A percentile compares a stretch with the other conserved stretches of the same genome.
Conservation (phyloP, 2,329 filamentous ascomycete genomes). For the Aspergillus piperis region DNA sequence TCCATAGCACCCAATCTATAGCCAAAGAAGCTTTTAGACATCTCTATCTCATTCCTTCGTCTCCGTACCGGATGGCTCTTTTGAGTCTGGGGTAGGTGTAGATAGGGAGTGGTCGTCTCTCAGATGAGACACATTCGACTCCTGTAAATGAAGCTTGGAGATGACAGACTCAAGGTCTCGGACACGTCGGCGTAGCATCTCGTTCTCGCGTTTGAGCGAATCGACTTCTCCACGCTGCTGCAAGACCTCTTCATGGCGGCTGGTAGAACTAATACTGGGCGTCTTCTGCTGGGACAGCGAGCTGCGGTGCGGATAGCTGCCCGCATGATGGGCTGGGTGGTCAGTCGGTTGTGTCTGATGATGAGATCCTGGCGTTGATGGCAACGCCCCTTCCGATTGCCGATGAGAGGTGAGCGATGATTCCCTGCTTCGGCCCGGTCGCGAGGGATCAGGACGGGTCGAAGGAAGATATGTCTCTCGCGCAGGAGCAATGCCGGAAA, state of each 20-base stretch:
- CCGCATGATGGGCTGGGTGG: slow-evolving; percentile 26
- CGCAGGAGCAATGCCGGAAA: slow-evolving; percentile 47
- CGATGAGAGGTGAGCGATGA: slow-evolving; percentile 44
- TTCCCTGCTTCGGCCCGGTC: slow-evolving; percentile 43
- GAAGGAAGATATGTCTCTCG: slow-evolving; percentile 39
- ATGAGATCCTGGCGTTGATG: slow-evolving; percentile 25
- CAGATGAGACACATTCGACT: slow-evolving; percentile 8
- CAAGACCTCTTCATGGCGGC: slow-evolving; percentile 46
- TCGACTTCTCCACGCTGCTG: slow-evolving; percentile 48
- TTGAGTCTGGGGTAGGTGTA: slow-evolving; percentile 3
- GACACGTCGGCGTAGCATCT: slow-evolving; percentile 46
- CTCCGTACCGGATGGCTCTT: neutral
- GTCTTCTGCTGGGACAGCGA: slow-evolving; percentile 32
- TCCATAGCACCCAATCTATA: neutral
- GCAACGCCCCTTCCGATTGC: slow-evolving; percentile 34
- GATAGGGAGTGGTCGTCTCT: neutral
- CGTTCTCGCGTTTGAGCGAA: slow-evolving; percentile 49
- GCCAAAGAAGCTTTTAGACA: neutral
- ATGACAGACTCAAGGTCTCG: slow-evolving; percentile 46
- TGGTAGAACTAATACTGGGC: slow-evolving; percentile 31
- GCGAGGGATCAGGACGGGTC: slow-evolving; percentile 32
- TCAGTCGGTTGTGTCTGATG: slow-evolving; percentile 31
- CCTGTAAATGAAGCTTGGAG: slow-evolving; percentile 33
- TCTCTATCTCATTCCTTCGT: neutral
- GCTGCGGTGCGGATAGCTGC: slow-evolving; percentile 32